These are phyloP conservation scores for Citrus cavaleriei DNA, from an alignment of 345 rosid genomes.

Conservation along the genomic window DNA sequence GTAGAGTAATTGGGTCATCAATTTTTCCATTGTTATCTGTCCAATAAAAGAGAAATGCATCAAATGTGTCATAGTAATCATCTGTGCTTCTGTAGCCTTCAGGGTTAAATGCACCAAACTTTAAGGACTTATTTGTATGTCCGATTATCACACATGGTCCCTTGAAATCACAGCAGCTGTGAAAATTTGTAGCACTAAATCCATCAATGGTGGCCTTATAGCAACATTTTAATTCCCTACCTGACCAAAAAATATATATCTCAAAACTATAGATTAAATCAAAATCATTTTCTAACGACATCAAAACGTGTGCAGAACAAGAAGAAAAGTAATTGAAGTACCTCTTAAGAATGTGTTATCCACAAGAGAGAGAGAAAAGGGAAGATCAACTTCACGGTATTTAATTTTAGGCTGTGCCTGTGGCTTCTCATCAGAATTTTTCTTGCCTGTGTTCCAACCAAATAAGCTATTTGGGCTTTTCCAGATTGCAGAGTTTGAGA, in stretches of 20 bases:
- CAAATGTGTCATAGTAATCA: slow-evolving; percentile 80
- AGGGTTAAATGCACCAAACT: slow-evolving; percentile 78
- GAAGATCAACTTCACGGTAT: slow-evolving; percentile 51
- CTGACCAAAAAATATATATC: slow-evolving; percentile 22
- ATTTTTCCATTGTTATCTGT: slow-evolving; percentile 18
- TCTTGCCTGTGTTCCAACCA: slow-evolving; percentile 58
- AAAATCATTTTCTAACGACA: background rate
- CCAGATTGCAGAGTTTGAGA: slow-evolving; percentile 29
- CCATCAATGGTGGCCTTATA: slow-evolving; percentile 74
- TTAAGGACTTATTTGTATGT: slow-evolving; percentile 59
- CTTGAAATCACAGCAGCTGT: slow-evolving; percentile 73
- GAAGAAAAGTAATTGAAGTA: slow-evolving; percentile 5
- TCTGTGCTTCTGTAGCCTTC: slow-evolving; percentile 93
- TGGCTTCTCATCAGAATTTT: slow-evolving; percentile 28
- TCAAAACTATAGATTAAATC: background rate
- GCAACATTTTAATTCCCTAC: slow-evolving; percentile 74
- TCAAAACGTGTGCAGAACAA: no score
- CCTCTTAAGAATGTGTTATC: slow-evolving; percentile 64
- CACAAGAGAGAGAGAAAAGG: slow-evolving; percentile 63
- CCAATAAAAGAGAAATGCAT: slow-evolving; percentile 85
- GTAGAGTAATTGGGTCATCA: slow-evolving; percentile 45
- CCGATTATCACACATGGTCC: slow-evolving; percentile 91
- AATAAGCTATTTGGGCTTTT: slow-evolving; percentile 41
- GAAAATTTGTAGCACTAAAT: slow-evolving; percentile 76
- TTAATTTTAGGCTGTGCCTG: slow-evolving; percentile 29